phyloP scores from a whole-genome alignment of 164 flowering plant species.

The Vitis rotundifolia region DNA sequence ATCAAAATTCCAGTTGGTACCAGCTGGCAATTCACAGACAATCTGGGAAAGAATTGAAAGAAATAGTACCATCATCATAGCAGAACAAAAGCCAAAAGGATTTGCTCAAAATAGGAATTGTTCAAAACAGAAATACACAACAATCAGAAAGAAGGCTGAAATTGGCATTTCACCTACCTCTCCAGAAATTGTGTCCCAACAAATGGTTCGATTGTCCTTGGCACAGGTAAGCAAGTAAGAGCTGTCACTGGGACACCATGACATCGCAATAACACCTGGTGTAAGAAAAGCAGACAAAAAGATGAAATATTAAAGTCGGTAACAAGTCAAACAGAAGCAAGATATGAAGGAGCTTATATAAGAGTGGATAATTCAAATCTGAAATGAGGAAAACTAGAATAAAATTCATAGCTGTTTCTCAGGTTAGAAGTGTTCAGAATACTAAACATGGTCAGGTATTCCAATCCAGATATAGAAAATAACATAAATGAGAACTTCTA shows the following conservation, averaged over 20 bases:
- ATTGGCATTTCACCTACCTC: constrained; percentile 46
- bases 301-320: background rate
- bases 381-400: no score
- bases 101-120: background rate
- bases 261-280: constrained; percentile 96
- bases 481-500: no score
- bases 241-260: constrained; percentile 95
- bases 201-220: constrained; percentile 92
- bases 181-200: constrained; percentile 87
- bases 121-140: background rate
- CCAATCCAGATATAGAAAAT: no score
- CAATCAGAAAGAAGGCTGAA: background rate
- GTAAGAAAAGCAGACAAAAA: background rate
- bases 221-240: constrained; percentile 94
- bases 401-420: no score
- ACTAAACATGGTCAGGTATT: no score
- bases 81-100: no score
- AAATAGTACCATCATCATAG: no score
- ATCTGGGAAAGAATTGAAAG: constrained; percentile 43
- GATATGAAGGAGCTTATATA: background rate
- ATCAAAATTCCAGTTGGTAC: constrained; percentile 94
- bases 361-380: no score
- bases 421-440: no score
- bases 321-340: background rate
- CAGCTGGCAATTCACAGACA: constrained; percentile 82